Evolutionary conservation across 1,284 basidiomycete genomes (phyloP).

Genomic region (Cutaneotrichosporon sp.): DNA sequence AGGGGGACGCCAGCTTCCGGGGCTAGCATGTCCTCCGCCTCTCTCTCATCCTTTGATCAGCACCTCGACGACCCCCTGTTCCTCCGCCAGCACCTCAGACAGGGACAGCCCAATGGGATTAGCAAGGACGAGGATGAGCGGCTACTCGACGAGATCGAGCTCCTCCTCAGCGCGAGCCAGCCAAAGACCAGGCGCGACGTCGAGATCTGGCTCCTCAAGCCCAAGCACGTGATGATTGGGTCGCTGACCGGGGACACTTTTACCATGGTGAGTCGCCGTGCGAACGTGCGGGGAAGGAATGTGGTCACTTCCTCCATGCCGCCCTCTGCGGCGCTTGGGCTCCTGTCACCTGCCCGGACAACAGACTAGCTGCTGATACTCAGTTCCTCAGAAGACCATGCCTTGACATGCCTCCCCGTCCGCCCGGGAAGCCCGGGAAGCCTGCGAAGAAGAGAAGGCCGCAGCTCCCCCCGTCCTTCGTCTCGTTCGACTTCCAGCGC

Average conservation of each 20-base stretch:
- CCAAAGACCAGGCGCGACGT: not conserved
- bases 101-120: too few relatives aligned
- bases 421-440: too few relatives aligned
- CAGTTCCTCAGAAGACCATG: constrained; percentile 8
- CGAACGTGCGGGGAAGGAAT: not conserved
- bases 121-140: not conserved
- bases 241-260: constrained; percentile 9
- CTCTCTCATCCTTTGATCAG: too few relatives aligned
- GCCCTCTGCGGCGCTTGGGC: too few relatives aligned
- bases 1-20: too few relatives aligned
- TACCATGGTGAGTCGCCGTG: constrained; percentile 6
- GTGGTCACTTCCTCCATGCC: not conserved
- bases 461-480: constrained; percentile 24
- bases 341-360: not conserved
- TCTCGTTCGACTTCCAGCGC: constrained; percentile 43
- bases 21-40: too few relatives aligned
- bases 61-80: too few relatives aligned
- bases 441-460: not conserved
- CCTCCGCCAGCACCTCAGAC: too few relatives aligned
- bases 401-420: not conserved
- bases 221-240: constrained; percentile 7
- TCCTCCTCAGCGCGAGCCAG: not conserved
- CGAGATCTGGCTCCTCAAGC: constrained; percentile 6
- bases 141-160: not conserved
- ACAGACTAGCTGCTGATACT: not conserved